Evolutionary conservation across 257 asterid genomes (phyloP).

Genomic region (Fraxinus excelsior): DNA sequence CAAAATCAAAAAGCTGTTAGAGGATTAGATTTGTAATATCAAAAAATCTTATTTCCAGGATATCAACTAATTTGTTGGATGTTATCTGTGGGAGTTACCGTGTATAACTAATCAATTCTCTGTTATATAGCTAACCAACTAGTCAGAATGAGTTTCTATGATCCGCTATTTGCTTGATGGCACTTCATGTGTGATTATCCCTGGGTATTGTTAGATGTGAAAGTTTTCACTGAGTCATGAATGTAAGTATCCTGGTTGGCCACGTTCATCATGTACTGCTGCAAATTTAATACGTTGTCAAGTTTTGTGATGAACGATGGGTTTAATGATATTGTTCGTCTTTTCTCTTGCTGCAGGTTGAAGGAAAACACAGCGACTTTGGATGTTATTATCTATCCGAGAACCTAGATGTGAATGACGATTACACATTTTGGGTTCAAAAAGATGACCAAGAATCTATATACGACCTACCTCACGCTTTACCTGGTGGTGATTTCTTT

Average conservation of each 20-base stretch:
- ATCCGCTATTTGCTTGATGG: neutral
- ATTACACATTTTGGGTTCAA: slow-evolving; percentile 79
- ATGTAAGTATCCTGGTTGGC: neutral
- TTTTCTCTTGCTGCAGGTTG: slow-evolving; percentile 59
- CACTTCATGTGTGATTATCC: slow-evolving; percentile 11
- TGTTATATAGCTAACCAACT: neutral
- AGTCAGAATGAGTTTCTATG: slow-evolving; percentile 15
- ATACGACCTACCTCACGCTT: slow-evolving; percentile 51
- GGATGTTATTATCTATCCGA: slow-evolving; percentile 88
- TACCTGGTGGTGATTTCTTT: slow-evolving; percentile 52
- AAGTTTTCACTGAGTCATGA: slow-evolving; percentile 16
- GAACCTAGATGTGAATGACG: slow-evolving; percentile 85
- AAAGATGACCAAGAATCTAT: slow-evolving; percentile 54
- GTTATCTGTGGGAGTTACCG: slow-evolving; percentile 3
- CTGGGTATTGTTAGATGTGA: slow-evolving; percentile 4
- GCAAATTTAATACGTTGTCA: slow-evolving; percentile 1
- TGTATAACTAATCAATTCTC: neutral
- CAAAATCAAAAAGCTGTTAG: neutral
- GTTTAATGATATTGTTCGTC: slow-evolving; percentile 15
- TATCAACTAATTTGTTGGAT: neutral
- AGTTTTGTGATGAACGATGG: slow-evolving; percentile 22
- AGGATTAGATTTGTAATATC: neutral
- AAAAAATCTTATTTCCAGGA: neutral
- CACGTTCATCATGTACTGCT: slow-evolving; percentile 2
- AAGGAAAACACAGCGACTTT: slow-evolving; percentile 59